Evolutionary conservation across 495 filamentous ascomycete species (phyloP).

Genomic region (Paragyromitra xinjiangensis): DNA sequence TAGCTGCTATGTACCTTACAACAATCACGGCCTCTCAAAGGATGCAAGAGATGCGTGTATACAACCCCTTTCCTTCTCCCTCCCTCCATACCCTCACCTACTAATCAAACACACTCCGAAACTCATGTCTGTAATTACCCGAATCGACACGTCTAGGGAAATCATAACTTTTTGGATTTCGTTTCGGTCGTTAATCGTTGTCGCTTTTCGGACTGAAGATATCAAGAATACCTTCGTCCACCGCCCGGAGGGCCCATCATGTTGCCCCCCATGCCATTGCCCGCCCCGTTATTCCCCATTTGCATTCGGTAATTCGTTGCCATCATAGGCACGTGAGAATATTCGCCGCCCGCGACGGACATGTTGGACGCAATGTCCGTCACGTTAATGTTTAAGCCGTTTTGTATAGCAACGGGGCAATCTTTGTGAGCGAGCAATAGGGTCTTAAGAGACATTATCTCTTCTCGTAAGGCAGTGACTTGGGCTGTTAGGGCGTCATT

Average conservation of each 20-base stretch:
- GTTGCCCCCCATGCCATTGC: conserved; percentile 41
- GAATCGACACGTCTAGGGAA: conserved; percentile 53
- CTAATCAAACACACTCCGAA: conserved; percentile 48
- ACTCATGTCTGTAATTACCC: conserved; percentile 53
- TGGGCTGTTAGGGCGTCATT: conserved; percentile 87
- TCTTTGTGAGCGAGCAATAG: conserved; percentile 95
- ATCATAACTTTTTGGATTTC: conserved; percentile 54
- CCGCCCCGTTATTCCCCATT: conserved; percentile 42
- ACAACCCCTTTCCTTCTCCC: conserved; percentile 7
- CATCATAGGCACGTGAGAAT: conserved; percentile 52
- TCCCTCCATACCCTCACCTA: conserved; percentile 2
- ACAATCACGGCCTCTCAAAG: conserved; percentile 21
- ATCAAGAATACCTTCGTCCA: conserved; percentile 54
- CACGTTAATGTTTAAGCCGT: conserved; percentile 70
- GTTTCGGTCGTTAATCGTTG: conserved; percentile 54
- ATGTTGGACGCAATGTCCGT: conserved; percentile 46
- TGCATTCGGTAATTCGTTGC: conserved; percentile 44
- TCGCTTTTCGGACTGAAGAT: conserved; percentile 37
- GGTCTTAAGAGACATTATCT: conserved; percentile 95
- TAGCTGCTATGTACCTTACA: conserved; percentile 38
- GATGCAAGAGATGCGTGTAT: conserved; percentile 13
- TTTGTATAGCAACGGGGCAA: conserved; percentile 88
- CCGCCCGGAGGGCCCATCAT: conserved; percentile 53
- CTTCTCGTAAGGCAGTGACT: conserved; percentile 84
- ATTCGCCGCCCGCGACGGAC: conserved; percentile 35